These are phyloP conservation scores for Cryptococcus wingfieldii DNA, from an alignment of 1,284 basidiomycete species.

Conservation along the genomic window DNA sequence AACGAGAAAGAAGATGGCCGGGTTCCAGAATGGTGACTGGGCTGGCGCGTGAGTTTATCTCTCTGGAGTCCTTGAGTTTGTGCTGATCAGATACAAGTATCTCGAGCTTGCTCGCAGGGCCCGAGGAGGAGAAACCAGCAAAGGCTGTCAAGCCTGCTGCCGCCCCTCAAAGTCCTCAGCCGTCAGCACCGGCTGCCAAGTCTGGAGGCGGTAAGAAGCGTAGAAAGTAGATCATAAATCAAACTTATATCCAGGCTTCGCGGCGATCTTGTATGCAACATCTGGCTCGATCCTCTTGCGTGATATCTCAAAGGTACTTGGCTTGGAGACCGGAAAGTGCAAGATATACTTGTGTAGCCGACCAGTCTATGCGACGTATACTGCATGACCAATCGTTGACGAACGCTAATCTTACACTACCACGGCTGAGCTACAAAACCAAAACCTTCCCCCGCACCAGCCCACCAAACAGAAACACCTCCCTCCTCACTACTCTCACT, in stretches of 20 bases:
- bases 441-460: constrained; percentile 25
- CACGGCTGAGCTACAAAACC: constrained; percentile 24
- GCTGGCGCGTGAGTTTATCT: constrained; percentile 34
- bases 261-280: background rate
- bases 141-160: no score
- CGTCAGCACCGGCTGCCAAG: background rate
- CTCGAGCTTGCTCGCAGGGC: constrained; percentile 22
- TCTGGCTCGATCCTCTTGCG: no score
- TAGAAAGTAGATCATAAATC: background rate
- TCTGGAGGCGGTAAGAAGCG: constrained; percentile 13
- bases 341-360: no score
- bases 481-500: constrained; percentile 1
- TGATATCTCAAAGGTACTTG: no score
- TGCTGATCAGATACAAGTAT: constrained; percentile 13
- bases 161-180: no score
- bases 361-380: background rate
- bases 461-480: constrained; percentile 16
- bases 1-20: constrained; percentile 61
- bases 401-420: constrained; percentile 3
- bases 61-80: background rate
- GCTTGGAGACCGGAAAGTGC: no score
- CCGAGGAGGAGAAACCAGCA: background rate
- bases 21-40: constrained; percentile 54
- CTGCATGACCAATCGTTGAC: background rate
- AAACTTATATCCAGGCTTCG: background rate